Evolutionary conservation across 2,329 filamentous ascomycete genomes (phyloP), one percentile per base, ranked within the genome.

Genomic region (Cladophialophora bantiana): DNA sequence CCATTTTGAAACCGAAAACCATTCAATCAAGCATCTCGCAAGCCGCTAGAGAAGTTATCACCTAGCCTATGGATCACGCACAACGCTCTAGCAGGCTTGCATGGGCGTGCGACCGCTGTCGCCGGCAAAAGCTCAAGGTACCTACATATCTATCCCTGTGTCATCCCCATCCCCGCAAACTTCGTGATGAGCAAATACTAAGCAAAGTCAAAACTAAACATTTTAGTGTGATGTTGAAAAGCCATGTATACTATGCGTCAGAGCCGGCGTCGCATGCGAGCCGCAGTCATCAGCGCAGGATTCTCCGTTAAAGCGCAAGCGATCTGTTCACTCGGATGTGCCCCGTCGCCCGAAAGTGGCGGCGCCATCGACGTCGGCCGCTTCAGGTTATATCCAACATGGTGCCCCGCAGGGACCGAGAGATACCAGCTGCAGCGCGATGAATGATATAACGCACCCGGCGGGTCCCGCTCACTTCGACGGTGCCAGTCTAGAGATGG

Each of bases 151-250:
- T 52, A 26, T 7, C 9, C 32, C 12, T 12, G 7, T 13, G n/a
- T 7, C 13, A 3, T n/a, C 13, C 34, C 2, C 31, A 4, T 26
- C n/a, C 15, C 5, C 26, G 13, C 26, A 34, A 32, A 20, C 6
- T 35, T n/a, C n/a, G 5, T 26, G 26, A 26, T 26, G 26, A n/a
- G 40, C 5, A 7, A 18, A 18, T 26, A 31, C 31, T 36, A 10
- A n/a, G 7, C 20, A 26, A n/a, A 12, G 4, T n/a, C 7, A 36
- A 38, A 40, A 40, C 59, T n/a, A 50, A 18, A 36, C 6, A 18
- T 38, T 20, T n/a, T 52, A 66, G 64, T 67, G 64, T 52, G 64
- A 67, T 56, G 40, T 62, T 20, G 53, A 58, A 34, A 67, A 67
- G 53, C 64, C 64, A 26, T 67, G 64, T 54, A 62, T 60, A 3